A percentile compares a stretch with the other conserved stretches of the same genome.
phyloP scores from a whole-genome alignment of 768 basidiomycete species.

The Tephrocybe sp. region DNA sequence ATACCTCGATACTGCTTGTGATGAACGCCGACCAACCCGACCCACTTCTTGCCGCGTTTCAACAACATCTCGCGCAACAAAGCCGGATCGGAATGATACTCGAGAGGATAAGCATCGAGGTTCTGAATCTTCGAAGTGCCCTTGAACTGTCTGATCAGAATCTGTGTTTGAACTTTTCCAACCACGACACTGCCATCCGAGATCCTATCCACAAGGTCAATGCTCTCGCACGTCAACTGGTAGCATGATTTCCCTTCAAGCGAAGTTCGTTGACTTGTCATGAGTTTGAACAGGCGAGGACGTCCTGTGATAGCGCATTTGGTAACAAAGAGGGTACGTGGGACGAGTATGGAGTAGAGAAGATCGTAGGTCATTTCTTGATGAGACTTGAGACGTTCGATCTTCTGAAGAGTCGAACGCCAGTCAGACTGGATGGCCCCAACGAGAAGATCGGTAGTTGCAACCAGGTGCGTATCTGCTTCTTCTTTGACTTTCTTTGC shows the following conservation, averaged over 20 bases:
- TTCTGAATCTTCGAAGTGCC: constrained; percentile 50
- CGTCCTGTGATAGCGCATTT: constrained; percentile 52
- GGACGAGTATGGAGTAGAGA: constrained; percentile 53
- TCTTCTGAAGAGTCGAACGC: constrained; percentile 40
- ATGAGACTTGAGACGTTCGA: constrained; percentile 46
- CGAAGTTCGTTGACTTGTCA: constrained; percentile 33
- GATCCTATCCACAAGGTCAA: constrained; percentile 45
- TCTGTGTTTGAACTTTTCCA: constrained; percentile 36
- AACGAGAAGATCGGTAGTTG: constrained; percentile 48
- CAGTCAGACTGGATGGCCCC: constrained; percentile 47
- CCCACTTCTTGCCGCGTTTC: constrained; percentile 55
- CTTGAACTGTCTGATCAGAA: constrained; percentile 40
- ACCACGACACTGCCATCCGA: constrained; percentile 28
- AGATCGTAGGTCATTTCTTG: constrained; percentile 56
- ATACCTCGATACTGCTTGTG: constrained; percentile 55
- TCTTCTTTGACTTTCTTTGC: constrained; percentile 34
- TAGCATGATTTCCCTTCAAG: constrained; percentile 38
- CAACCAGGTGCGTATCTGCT: constrained; percentile 37
- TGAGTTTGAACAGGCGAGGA: constrained; percentile 46
- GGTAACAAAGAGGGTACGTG: constrained; percentile 47
- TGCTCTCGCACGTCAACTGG: constrained; percentile 46
- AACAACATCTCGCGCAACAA: constrained; percentile 37
- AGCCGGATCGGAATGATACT: constrained; percentile 43
- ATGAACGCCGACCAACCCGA: constrained; percentile 46
- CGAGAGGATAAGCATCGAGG: constrained; percentile 50